Base-by-base conservation (phyloP, 2,329 filamentous ascomycete species). In the Endoconidiophora polonica region DNA sequence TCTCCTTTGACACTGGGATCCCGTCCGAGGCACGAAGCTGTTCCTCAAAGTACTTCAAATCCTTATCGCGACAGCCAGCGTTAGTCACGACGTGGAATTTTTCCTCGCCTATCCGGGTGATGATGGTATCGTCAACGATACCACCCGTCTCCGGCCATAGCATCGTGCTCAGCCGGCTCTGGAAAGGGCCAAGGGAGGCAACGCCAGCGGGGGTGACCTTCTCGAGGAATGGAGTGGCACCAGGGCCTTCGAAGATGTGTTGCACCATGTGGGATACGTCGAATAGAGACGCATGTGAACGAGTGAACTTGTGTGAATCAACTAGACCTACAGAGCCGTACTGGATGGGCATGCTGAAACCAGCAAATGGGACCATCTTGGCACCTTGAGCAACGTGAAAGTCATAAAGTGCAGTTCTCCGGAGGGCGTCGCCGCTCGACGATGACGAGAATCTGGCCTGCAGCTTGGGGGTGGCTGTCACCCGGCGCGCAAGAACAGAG, bases 231-330 rank as follows among this genome's bases (percentile, higher is more conserved):
- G 76, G 76, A 23, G 81, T 74, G 4, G 86, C 88, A 33, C 83
- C 83, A 5, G 86, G 78, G 0, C 91, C 91, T 47, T 77, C 77
- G 62, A 98, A 79, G 57, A 80, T 75, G 64, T 94, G 87, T 68
- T 94, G 88, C 55, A 82, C 87, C 90, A 96, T 96, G 68, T 96
- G 91, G 63, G 83, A 83, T 49, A 96, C 91, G 65, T 98, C 91
- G 61, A 98, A 98, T 56, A 98, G 69, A 56, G 87, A 94, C 52
- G 86, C 83, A 65, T 88, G 83, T 58, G 79, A 74, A 49, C 91
- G 79, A 14, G 91, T 96, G 74, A 90, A 95, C 59, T 79, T 74
- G 70, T 96, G 91, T 48, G 86, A 94, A 54, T 87, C 84, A 57
- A 77, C 73, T 55, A 95, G 82, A 57, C 82, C 81, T 56, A 84